Percentiles rank a stretch among this genome's conserved stretches.
phyloP scores from a whole-genome alignment of 768 basidiomycete genomes.

The Pholiota molesta region DNA sequence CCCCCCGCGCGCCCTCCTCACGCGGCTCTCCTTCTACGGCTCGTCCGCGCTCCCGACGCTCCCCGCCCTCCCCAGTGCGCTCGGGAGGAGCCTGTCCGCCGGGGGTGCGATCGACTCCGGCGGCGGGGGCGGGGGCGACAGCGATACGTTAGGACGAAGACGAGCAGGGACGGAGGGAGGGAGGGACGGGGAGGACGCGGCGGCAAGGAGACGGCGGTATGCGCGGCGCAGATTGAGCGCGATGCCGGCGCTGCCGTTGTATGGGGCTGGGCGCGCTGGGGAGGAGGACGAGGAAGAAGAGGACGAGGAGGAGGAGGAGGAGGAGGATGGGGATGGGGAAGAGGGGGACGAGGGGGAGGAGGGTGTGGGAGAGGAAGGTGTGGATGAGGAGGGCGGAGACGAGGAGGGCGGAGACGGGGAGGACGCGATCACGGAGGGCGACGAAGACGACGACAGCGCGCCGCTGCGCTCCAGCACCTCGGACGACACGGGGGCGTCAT shows the following conservation, averaged over 20 bases:
- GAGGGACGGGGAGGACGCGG: neutral
- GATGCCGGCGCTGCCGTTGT: neutral
- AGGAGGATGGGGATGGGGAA: conserved; percentile 33
- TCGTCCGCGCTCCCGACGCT: neutral
- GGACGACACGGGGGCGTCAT: neutral
- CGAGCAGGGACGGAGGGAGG: neutral
- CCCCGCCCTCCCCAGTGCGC: neutral
- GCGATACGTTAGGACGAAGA: no score
- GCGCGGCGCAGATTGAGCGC: neutral
- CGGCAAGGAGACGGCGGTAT: neutral
- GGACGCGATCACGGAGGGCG: conserved; percentile 22
- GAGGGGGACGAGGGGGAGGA: no score
- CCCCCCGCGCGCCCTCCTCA: neutral
- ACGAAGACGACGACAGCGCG: conserved; percentile 19
- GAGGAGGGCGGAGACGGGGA: conserved; percentile 38
- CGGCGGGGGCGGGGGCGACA: neutral
- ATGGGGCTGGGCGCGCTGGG: conserved; percentile 14
- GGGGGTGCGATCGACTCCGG: neutral
- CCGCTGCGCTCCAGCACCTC: neutral
- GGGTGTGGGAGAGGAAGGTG: conserved; percentile 27
- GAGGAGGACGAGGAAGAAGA: conserved; percentile 20
- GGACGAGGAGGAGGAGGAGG: conserved; percentile 29
- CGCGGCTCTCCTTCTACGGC: neutral
- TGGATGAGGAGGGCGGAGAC: conserved; percentile 33
- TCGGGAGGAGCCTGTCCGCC: neutral